Percentiles rank a stretch among this genome's conserved stretches.
Conservation (phyloP, 768 basidiomycete species). For the Mycena belliarum region DNA sequence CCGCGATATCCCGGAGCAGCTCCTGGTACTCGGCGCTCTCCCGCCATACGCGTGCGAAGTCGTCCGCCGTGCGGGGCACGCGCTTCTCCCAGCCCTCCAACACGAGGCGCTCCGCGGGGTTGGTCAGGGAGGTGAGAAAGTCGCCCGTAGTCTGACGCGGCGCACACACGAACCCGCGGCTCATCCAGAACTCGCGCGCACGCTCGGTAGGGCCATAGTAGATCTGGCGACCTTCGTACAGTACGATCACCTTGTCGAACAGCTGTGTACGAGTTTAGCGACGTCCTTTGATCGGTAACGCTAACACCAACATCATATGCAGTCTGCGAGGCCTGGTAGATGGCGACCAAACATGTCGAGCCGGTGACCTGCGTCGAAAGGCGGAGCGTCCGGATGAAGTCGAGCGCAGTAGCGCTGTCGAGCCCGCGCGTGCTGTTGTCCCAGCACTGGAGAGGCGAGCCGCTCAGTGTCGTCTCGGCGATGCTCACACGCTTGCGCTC, state of each 20-base stretch:
- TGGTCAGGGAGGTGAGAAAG: conserved; percentile 44
- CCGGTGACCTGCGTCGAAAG: conserved; percentile 41
- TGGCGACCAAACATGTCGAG: conserved; percentile 42
- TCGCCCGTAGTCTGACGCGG: conserved; percentile 51
- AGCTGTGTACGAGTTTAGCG: conserved; percentile 16
- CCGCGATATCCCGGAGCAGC: conserved; percentile 29
- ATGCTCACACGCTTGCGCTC: conserved; percentile 66
- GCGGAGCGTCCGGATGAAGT: conserved; percentile 46
- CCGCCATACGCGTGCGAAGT: conserved; percentile 41
- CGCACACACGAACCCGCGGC: conserved; percentile 46
- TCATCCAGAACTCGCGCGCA: conserved; percentile 45
- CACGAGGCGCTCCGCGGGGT: conserved; percentile 37
- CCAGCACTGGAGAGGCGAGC: conserved; percentile 47
- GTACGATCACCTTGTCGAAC: conserved; percentile 48
- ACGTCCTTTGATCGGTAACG: not conserved
- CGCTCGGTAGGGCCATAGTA: conserved; percentile 43
- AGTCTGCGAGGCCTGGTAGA: conserved; percentile 40
- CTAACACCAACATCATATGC: conserved; percentile 36
- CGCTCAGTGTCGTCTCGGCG: conserved; percentile 47
- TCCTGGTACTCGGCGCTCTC: conserved; percentile 33
- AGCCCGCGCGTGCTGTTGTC: conserved; percentile 40
- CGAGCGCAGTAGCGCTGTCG: conserved; percentile 38
- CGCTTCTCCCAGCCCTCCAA: conserved; percentile 32
- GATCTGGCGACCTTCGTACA: conserved; percentile 50
- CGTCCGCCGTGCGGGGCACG: conserved; percentile 44